A percentile compares a stretch with the other conserved stretches of the same genome.
phyloP scores from a whole-genome alignment of 192 early-diverging fungal species.

The Powellomyces hirtus region DNA sequence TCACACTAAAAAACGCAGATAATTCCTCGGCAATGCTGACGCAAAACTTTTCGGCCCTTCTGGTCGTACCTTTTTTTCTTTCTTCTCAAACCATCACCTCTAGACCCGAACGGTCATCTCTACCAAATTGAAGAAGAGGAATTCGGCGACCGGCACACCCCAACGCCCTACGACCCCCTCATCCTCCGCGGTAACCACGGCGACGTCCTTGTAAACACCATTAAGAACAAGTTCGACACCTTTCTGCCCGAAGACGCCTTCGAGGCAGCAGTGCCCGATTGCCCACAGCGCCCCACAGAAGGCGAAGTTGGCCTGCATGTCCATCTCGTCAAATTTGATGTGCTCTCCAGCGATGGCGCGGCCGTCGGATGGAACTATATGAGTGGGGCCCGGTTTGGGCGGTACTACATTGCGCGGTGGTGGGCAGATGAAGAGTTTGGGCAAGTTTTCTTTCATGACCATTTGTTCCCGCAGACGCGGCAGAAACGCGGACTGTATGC shows the following conservation, averaged over 20 bases:
- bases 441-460: too few relatives aligned
- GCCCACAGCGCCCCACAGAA: slow-evolving; percentile 1
- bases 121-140: slow-evolving; percentile 11
- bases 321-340: slow-evolving; percentile 10
- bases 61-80: background rate
- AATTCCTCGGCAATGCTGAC: too few relatives aligned
- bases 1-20: too few relatives aligned
- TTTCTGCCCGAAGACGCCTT: slow-evolving; percentile 6
- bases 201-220: background rate
- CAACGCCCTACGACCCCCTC: slow-evolving; percentile 10
- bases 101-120: slow-evolving; percentile 10
- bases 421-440: too few relatives aligned
- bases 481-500: too few relatives aligned
- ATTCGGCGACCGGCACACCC: slow-evolving; percentile 11
- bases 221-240: slow-evolving; percentile 5
- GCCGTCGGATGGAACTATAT: slow-evolving; percentile 12
- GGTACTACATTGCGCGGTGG: background rate
- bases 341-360: background rate
- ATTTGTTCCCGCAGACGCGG: too few relatives aligned
- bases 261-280: slow-evolving; percentile 9
- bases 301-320: slow-evolving; percentile 8
- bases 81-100: too few relatives aligned
- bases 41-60: background rate
- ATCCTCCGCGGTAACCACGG: slow-evolving; percentile 11
- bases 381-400: slow-evolving; percentile 5